Evolutionary conservation across 371 early-diverging fungal genomes (phyloP).

Genomic region (Sporodiniella umbellata): DNA sequence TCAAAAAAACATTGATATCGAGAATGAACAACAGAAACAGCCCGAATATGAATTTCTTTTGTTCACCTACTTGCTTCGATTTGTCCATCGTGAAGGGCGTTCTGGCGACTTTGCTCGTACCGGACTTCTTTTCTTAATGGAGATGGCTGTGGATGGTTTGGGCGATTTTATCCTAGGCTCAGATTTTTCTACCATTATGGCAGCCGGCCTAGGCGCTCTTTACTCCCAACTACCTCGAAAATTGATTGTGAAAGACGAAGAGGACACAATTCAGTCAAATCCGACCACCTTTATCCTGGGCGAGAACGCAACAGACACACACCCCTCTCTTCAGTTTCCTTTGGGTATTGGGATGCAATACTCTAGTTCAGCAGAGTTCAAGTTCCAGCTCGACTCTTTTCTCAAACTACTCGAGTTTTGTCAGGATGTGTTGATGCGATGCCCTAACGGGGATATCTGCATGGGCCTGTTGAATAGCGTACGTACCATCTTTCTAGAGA

Average conservation of each 20-base stretch:
- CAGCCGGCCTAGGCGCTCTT: conserved; percentile 86
- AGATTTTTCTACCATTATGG: conserved; percentile 79
- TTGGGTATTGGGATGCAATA: conserved; percentile 38
- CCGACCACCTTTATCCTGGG: conserved; percentile 49
- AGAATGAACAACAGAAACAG: conserved; percentile 9
- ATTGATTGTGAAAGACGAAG: conserved; percentile 53
- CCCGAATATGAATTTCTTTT: conserved; percentile 80
- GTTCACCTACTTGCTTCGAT: conserved; percentile 83
- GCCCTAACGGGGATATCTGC: conserved; percentile 72
- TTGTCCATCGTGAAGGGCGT: conserved; percentile 85
- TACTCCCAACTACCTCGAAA: conserved; percentile 91
- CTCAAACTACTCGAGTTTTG: conserved; percentile 76
- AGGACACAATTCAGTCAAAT: conserved; percentile 22
- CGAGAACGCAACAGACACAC: neutral
- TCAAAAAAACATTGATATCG: conserved; percentile 30
- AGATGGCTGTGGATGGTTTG: conserved; percentile 71
- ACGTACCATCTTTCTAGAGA: conserved; percentile 78
- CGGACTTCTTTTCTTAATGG: conserved; percentile 85
- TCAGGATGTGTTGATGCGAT: conserved; percentile 79
- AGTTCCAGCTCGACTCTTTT: conserved; percentile 75
- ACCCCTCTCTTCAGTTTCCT: conserved; percentile 14
- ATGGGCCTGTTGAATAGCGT: conserved; percentile 61
- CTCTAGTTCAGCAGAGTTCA: conserved; percentile 66
- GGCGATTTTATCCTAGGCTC: conserved; percentile 78
- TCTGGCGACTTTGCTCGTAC: conserved; percentile 89